Percentiles rank a stretch among this genome's conserved stretches.
Conservation (phyloP, 2,329 filamentous ascomycete species). For the Aulographum hederae region DNA sequence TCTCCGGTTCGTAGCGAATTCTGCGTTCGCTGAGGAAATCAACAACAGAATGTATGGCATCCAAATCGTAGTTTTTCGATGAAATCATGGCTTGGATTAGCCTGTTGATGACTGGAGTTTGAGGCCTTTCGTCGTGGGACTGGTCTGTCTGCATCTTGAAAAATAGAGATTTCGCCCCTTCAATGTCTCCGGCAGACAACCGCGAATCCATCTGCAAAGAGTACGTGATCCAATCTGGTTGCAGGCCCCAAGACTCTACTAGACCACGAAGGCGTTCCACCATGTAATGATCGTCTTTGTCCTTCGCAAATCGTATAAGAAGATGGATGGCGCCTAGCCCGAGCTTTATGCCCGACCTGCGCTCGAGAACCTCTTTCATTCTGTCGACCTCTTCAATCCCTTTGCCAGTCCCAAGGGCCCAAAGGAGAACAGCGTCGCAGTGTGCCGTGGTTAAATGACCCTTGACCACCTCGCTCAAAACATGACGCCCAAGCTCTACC, state of each 20-base stretch:
- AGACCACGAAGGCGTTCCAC: conserved; percentile 58
- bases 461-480: conserved; percentile 2
- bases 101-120: conserved; percentile 47
- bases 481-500: conserved; percentile 1
- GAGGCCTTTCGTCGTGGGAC: conserved; percentile 18
- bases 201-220: conserved; percentile 61
- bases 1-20: conserved; percentile 52
- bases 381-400: conserved; percentile 53
- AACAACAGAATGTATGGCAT: conserved; percentile 54
- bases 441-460: conserved; percentile 26
- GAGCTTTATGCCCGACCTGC: neutral
- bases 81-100: conserved; percentile 54
- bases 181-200: conserved; percentile 53
- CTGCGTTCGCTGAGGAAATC: conserved; percentile 52
- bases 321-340: conserved; percentile 44
- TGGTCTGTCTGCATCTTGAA: conserved; percentile 34
- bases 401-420: conserved; percentile 55
- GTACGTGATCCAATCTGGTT: conserved; percentile 50
- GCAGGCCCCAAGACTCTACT: conserved; percentile 44
- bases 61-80: conserved; percentile 42
- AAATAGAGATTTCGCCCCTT: conserved; percentile 50
- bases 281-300: conserved; percentile 48
- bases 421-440: conserved; percentile 60
- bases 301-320: conserved; percentile 54
- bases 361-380: conserved; percentile 50